These are phyloP conservation scores for Iris pallida DNA, from an alignment of 116 monocot species.

Conservation along the genomic window DNA sequence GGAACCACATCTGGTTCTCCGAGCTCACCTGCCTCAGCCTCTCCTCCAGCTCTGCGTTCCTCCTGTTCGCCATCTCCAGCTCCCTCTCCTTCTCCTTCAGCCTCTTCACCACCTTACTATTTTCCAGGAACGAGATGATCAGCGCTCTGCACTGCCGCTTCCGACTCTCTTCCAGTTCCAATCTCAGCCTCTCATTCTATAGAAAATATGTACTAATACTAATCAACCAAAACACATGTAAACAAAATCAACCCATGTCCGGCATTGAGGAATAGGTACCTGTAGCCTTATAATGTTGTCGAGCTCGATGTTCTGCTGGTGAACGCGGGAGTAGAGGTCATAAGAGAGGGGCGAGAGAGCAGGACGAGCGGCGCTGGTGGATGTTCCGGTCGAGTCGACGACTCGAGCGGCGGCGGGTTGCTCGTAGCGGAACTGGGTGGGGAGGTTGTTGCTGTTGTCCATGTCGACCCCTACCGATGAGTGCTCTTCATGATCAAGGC, in stretches of 20 bases:
- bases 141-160: slow-evolving; percentile 11
- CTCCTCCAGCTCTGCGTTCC: slow-evolving; percentile 28
- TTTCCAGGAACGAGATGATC: slow-evolving; percentile 1
- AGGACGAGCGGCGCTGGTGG: slow-evolving; percentile 8
- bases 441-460: not conserved
- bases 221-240: no score
- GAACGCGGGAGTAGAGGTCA: slow-evolving; percentile 9
- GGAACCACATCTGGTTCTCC: slow-evolving; percentile 37
- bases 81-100: slow-evolving; percentile 28
- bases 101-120: not conserved
- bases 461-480: no score
- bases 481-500: no score
- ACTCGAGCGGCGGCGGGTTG: not conserved
- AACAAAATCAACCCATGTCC: no score
- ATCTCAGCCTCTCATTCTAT: slow-evolving; percentile 26
- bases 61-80: slow-evolving; percentile 17
- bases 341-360: not conserved
- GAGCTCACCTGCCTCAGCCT: slow-evolving; percentile 17
- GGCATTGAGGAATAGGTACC: not conserved
- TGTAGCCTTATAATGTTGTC: slow-evolving; percentile 18
- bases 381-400: slow-evolving; percentile 1
- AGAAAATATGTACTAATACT: not conserved
- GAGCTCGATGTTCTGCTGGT: slow-evolving; percentile 14
- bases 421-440: not conserved
- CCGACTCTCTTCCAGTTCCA: slow-evolving; percentile 14